phyloP scores from a whole-genome alignment of 2,329 filamentous ascomycete species.

The Ophiostoma quercus region DNA sequence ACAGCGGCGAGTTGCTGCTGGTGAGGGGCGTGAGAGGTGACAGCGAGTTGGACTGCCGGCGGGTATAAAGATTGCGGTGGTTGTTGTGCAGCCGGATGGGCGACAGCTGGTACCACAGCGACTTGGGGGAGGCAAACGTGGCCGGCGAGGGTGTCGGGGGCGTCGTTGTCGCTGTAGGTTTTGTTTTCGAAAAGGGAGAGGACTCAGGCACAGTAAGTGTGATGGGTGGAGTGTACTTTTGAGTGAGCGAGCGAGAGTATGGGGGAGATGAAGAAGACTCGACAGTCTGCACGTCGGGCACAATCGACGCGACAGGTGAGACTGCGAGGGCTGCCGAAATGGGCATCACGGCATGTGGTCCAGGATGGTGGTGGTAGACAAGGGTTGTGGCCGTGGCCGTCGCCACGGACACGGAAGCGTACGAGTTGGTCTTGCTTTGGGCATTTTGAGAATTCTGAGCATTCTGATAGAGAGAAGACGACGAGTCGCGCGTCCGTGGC shows the following conservation, averaged over 20 bases:
- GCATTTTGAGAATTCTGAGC: not conserved
- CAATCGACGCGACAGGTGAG: constrained; percentile 6
- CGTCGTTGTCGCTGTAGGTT: not conserved
- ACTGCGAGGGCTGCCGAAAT: constrained; percentile 14
- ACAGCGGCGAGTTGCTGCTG: not conserved
- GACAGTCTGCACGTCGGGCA: not conserved
- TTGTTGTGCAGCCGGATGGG: constrained; percentile 18
- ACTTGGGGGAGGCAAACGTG: not conserved
- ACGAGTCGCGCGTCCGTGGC: constrained; percentile 11
- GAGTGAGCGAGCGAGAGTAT: constrained; percentile 19
- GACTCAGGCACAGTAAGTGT: not conserved
- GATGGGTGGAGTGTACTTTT: constrained; percentile 12
- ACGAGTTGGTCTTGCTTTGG: constrained; percentile 1
- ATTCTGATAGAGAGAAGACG: not conserved
- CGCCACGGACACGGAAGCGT: not conserved
- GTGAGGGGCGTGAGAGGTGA: not conserved
- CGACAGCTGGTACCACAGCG: constrained; percentile 20
- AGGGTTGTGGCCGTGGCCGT: constrained; percentile 12
- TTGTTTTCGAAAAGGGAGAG: not conserved
- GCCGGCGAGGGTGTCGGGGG: not conserved
- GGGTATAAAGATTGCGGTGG: not conserved
- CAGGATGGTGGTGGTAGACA: constrained; percentile 18
- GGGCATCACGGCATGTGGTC: constrained; percentile 26
- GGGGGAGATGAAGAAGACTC: not conserved
- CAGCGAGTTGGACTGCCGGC: not conserved